phyloP scores from a whole-genome alignment of 805 yeast species.

The Pichia heedii region DNA sequence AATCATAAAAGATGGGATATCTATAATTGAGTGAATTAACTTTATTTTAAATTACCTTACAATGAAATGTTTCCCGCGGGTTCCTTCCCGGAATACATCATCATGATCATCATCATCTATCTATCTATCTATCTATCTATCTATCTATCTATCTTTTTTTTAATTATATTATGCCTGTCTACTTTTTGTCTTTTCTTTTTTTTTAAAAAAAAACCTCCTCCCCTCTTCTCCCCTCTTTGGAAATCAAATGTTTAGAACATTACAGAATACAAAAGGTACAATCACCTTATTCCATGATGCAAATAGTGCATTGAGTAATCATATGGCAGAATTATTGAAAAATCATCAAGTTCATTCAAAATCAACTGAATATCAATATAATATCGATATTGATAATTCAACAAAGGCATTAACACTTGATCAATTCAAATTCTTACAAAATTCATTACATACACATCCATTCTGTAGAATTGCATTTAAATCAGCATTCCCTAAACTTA shows the following conservation, averaged over 20 bases:
- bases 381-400: slow-evolving; percentile 17
- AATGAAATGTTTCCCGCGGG: too few relatives aligned
- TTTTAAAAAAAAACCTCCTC: background rate
- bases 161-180: too few relatives aligned
- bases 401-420: slow-evolving; percentile 22
- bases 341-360: slow-evolving; percentile 1
- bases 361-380: slow-evolving; percentile 12
- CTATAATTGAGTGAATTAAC: too few relatives aligned
- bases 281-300: slow-evolving; percentile 36
- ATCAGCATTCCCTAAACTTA: slow-evolving; percentile 23
- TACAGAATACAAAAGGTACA: slow-evolving; percentile 37
- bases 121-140: too few relatives aligned
- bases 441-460: slow-evolving; percentile 21
- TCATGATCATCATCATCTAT: too few relatives aligned
- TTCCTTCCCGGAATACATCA: too few relatives aligned
- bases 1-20: slow-evolving; percentile 53
- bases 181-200: background rate
- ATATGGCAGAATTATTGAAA: slow-evolving; percentile 11
- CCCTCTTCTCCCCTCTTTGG: background rate
- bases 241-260: slow-evolving; percentile 31
- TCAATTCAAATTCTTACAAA: slow-evolving; percentile 24
- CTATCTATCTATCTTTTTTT: too few relatives aligned
- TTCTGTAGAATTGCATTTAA: slow-evolving; percentile 21
- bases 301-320: slow-evolving; percentile 13
- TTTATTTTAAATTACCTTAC: too few relatives aligned